Evolutionary conservation across 2,329 filamentous ascomycete species (phyloP).

Genomic region (Colletotrichum acutatum): DNA sequence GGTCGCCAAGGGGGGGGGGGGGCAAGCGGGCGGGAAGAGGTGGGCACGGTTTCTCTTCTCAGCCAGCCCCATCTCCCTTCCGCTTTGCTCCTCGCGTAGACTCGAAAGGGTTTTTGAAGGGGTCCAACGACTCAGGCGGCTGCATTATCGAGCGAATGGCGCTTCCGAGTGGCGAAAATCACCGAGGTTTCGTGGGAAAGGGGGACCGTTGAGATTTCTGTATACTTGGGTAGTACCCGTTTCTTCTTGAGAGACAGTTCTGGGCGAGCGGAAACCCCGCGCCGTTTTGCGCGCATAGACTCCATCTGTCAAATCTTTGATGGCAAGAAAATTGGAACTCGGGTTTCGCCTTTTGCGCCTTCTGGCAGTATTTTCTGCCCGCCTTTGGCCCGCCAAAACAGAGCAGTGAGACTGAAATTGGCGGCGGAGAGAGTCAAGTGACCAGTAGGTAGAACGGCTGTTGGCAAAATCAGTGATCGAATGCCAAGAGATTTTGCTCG

Average conservation of each 20-base stretch:
- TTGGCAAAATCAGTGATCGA: too few relatives aligned
- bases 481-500: not conserved
- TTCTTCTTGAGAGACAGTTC: not conserved
- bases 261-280: not conserved
- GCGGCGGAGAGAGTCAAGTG: not conserved
- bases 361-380: not conserved
- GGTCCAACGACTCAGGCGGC: constrained; percentile 15
- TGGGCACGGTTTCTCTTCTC: not conserved
- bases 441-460: too few relatives aligned
- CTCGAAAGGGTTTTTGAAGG: not conserved
- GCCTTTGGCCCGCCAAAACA: not conserved
- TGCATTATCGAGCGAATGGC: constrained; percentile 17
- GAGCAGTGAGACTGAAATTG: not conserved
- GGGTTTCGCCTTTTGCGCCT: not conserved
- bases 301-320: not conserved
- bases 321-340: not conserved
- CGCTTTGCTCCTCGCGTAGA: not conserved
- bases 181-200: not conserved
- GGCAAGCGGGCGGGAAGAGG: constrained; percentile 2
- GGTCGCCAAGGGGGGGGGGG: not conserved
- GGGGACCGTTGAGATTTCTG: not conserved
- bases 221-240: not conserved
- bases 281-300: not conserved
- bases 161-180: constrained; percentile 9
- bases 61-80: not conserved